Percentiles rank a stretch among this genome's conserved stretches.
These are phyloP conservation scores for Suillus paluster DNA, from an alignment of 768 basidiomycete genomes.

Conservation along the genomic window DNA sequence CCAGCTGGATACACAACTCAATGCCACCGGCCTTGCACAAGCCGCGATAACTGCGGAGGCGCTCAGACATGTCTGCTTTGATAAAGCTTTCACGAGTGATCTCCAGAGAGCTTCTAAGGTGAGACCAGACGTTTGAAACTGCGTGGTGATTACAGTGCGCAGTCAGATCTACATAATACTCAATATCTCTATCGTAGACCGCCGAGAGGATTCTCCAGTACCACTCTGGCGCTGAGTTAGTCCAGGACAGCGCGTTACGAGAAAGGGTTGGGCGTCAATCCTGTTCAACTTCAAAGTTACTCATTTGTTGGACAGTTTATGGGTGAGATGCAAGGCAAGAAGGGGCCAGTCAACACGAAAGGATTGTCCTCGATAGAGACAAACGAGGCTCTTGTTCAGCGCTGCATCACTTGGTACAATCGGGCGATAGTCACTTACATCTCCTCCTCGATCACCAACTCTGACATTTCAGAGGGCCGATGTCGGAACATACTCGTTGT, in stretches of 20 bases:
- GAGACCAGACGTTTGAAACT: slow-evolving; percentile 17
- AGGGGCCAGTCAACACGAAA: slow-evolving; percentile 15
- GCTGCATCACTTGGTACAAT: slow-evolving; percentile 70
- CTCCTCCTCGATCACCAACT: slow-evolving; percentile 17
- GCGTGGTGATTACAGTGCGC: background rate
- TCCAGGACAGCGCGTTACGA: slow-evolving; percentile 52
- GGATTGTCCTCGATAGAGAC: slow-evolving; percentile 30
- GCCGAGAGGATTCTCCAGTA: slow-evolving; percentile 62
- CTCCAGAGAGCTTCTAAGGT: slow-evolving; percentile 71
- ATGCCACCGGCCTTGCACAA: slow-evolving; percentile 63
- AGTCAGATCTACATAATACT: background rate
- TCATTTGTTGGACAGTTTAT: slow-evolving; percentile 47
- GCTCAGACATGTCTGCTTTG: slow-evolving; percentile 59
- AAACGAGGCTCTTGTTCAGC: slow-evolving; percentile 44
- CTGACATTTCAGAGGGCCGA: slow-evolving; percentile 34
- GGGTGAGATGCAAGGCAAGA: slow-evolving; percentile 64
- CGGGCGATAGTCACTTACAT: slow-evolving; percentile 42
- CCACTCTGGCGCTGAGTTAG: slow-evolving; percentile 52
- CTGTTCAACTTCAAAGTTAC: background rate
- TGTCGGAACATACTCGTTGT: slow-evolving; percentile 54
- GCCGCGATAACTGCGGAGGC: slow-evolving; percentile 57
- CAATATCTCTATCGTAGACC: slow-evolving; percentile 48
- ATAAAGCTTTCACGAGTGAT: slow-evolving; percentile 71
- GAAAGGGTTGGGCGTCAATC: slow-evolving; percentile 59
- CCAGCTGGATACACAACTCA: slow-evolving; percentile 71